Evolutionary conservation across 2,329 filamentous ascomycete genomes (phyloP), one percentile per base, ranked within the genome.

Genomic region (Aspergillus uvarum): DNA sequence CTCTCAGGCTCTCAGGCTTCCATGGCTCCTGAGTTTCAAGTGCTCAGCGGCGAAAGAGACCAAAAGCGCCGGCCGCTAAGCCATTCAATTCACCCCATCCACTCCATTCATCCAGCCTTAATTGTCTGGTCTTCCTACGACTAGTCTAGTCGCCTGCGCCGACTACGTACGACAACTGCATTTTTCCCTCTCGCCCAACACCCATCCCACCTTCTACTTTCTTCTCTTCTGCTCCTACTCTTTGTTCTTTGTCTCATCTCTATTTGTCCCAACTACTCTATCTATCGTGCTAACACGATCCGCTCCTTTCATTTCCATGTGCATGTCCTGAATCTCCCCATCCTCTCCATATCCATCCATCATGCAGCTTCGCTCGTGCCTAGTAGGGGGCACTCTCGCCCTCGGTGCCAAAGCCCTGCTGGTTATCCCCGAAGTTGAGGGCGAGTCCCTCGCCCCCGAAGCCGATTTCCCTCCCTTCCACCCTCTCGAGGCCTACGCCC

Each of bases 401-500:
- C 65, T 78, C 31, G 64, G 71, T 66, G 70, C 73, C 63, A 72
- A 70, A 42, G 76, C 76, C 26, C 68, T 78, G 54, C 66, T 78
- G 52, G 72, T 78, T 42, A 64, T 77, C 51, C 76, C 76, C 32
- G 75, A 76, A 57, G 55, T 68, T 48, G 68, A 72, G 35, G 61
- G 62, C 21, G 63, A 70, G 51, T 54, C 66, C n/a, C 59, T 66
- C 54, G 58, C 66, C 26, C 60, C 68, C 24, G 63, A 70, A 32
- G 62, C 62, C 35, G 68, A 65, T 42, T 63, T 73, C 19, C 58
- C 67, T 53, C 63, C 62, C 21, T 48, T 74, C 12, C 62, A 69
- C 47, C 72, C 69, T 0, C 24, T 71, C 22, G 67, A 72, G 44
- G 55, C 65, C 14, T 64, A 69, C 31, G 62, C 72, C 50, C 63